Evolutionary conservation across 2,329 filamentous ascomycete species (phyloP).

Genomic region (Onygenales sp.): DNA sequence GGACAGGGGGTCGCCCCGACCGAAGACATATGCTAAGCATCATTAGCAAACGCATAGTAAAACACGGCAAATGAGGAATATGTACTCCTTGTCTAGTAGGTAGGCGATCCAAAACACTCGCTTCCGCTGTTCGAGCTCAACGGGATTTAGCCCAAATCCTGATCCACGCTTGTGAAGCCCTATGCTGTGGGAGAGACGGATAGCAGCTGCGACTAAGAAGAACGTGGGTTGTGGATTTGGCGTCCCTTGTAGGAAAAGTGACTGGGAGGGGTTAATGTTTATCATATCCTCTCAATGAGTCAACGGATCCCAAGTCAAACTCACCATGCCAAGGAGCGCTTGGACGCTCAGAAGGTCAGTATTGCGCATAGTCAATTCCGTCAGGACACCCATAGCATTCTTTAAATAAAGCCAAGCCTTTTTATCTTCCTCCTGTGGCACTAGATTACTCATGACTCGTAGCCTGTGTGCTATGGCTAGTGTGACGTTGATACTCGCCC

Average conservation of each 20-base stretch:
- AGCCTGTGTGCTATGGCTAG: constrained; percentile 88
- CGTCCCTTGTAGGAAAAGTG: constrained; percentile 88
- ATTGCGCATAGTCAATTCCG: constrained; percentile 90
- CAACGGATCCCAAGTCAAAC: constrained; percentile 8
- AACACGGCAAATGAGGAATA: constrained; percentile 7
- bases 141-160: constrained; percentile 84
- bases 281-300: neutral
- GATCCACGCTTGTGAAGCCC: constrained; percentile 89
- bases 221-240: constrained; percentile 94
- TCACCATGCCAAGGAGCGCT: constrained; percentile 77
- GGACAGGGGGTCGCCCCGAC: constrained; percentile 61
- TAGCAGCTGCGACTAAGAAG: constrained; percentile 80
- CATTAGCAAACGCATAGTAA: constrained; percentile 10
- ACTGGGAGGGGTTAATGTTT: constrained; percentile 28
- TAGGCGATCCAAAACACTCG: constrained; percentile 71
- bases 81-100: constrained; percentile 60
- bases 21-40: constrained; percentile 52
- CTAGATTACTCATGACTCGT: constrained; percentile 89
- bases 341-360: constrained; percentile 93
- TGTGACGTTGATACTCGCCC: constrained; percentile 90
- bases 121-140: constrained; percentile 86
- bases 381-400: constrained; percentile 88
- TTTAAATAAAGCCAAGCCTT: constrained; percentile 95
- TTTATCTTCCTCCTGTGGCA: constrained; percentile 81
- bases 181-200: constrained; percentile 84